phyloP scores from a whole-genome alignment of 371 early-diverging fungal genomes.

The Mortierella sp. region DNA sequence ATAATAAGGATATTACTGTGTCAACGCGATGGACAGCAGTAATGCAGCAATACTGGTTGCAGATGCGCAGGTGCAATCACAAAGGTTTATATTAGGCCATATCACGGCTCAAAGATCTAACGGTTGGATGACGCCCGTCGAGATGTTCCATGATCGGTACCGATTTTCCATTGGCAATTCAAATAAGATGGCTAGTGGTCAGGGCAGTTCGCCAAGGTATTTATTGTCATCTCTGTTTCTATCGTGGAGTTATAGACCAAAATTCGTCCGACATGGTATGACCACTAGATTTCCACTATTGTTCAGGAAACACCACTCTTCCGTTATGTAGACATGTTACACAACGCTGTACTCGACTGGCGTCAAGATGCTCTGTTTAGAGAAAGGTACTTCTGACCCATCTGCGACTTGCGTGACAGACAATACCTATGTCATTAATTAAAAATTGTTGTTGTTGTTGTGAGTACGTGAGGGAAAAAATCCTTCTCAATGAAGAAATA shows the following conservation, averaged over 20 bases:
- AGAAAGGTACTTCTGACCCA: slow-evolving; percentile 68
- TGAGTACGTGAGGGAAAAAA: not conserved
- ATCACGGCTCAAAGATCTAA: no score
- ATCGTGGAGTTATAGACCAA: not conserved
- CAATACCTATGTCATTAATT: slow-evolving; percentile 47
- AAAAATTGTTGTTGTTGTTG: not conserved
- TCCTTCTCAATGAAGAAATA: no score
- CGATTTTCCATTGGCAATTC: no score
- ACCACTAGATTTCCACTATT: not conserved
- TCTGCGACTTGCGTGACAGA: slow-evolving; percentile 68
- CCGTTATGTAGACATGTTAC: not conserved
- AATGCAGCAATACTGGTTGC: no score
- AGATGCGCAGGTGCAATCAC: no score
- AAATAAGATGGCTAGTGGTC: not conserved
- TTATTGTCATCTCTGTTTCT: slow-evolving; percentile 2
- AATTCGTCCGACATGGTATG: not conserved
- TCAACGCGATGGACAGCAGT: no score
- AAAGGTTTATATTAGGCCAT: no score
- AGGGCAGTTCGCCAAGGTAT: not conserved
- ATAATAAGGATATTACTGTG: no score
- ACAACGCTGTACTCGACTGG: slow-evolving; percentile 85
- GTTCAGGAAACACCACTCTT: not conserved
- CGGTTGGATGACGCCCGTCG: no score
- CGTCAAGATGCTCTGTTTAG: slow-evolving; percentile 72
- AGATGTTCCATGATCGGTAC: no score